These are phyloP conservation scores for Helenozyma rhizophorensis DNA, from an alignment of 805 yeast species.

Conservation along the genomic window DNA sequence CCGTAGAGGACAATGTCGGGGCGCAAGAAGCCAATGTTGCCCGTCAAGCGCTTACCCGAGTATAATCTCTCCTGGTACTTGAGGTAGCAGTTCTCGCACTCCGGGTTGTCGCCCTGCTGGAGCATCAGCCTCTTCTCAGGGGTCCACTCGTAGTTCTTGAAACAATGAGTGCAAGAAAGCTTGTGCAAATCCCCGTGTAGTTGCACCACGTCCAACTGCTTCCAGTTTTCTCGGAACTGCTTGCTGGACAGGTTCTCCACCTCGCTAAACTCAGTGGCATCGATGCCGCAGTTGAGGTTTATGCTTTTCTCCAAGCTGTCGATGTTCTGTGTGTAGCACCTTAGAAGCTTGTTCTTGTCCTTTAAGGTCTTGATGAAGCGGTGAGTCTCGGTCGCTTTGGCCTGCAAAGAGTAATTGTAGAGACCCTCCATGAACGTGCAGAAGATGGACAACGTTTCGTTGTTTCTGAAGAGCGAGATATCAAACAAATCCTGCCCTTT, in stretches of 20 bases:
- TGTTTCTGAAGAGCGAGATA: slow-evolving; percentile 70
- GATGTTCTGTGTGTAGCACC: slow-evolving; percentile 94
- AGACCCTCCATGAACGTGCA: slow-evolving; percentile 86
- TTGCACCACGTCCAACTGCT: slow-evolving; percentile 72
- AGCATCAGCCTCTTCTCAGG: slow-evolving; percentile 43
- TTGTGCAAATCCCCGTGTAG: slow-evolving; percentile 84
- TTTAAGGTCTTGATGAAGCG: slow-evolving; percentile 59
- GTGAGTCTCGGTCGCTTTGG: slow-evolving; percentile 83
- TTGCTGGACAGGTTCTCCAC: slow-evolving; percentile 13
- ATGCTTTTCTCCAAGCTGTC: slow-evolving; percentile 77
- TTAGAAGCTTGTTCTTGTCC: slow-evolving; percentile 59
- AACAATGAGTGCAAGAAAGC: slow-evolving; percentile 74
- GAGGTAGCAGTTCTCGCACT: slow-evolving; percentile 66
- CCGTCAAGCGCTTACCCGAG: slow-evolving; percentile 71
- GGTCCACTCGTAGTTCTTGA: slow-evolving; percentile 57
- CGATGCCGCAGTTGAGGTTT: slow-evolving; percentile 58
- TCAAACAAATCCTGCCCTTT: slow-evolving; percentile 93
- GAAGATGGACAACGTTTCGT: slow-evolving; percentile 63
- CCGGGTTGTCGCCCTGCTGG: slow-evolving; percentile 65
- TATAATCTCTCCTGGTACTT: slow-evolving; percentile 51
- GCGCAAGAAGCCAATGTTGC: slow-evolving; percentile 68
- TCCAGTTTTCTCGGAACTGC: slow-evolving; percentile 46
- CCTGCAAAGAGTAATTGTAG: slow-evolving; percentile 56
- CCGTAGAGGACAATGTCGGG: slow-evolving; percentile 93
- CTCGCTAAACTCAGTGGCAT: slow-evolving; percentile 26